Evolutionary conservation across 2,329 filamentous ascomycete genomes (phyloP).

Genomic region (Calycina herbarum): DNA sequence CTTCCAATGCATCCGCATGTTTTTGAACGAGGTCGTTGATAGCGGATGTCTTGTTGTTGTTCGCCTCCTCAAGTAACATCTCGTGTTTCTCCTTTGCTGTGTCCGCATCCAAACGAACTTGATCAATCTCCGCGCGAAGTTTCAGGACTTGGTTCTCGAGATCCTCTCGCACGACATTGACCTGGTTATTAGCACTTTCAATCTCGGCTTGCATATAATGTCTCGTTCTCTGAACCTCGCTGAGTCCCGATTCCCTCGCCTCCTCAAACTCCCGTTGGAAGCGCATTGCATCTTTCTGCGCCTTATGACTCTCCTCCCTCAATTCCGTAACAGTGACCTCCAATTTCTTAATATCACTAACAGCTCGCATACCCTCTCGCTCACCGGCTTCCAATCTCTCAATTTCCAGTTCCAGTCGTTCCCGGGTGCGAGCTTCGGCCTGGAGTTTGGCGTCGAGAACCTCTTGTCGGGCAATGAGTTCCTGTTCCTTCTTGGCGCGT

Average conservation of each 20-base stretch:
- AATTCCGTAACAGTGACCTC: conserved; percentile 57
- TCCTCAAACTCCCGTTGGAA: conserved; percentile 83
- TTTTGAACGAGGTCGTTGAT: conserved; percentile 53
- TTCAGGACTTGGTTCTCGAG: conserved; percentile 77
- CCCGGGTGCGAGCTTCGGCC: conserved; percentile 69
- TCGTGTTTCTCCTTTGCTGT: conserved; percentile 79
- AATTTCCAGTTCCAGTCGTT: conserved; percentile 66
- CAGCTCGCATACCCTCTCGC: conserved; percentile 63
- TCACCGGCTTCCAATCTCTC: conserved; percentile 65
- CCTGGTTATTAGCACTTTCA: conserved; percentile 79
- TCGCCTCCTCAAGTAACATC: conserved; percentile 79
- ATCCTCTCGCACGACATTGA: conserved; percentile 78
- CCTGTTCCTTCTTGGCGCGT: conserved; percentile 76
- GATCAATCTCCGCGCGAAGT: conserved; percentile 73
- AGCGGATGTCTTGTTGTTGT: conserved; percentile 63
- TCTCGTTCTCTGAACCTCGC: conserved; percentile 79
- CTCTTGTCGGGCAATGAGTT: conserved; percentile 75
- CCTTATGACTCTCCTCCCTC: conserved; percentile 63
- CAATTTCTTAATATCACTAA: conserved; percentile 61
- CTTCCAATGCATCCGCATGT: conserved; percentile 70
- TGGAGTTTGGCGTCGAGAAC: conserved; percentile 76
- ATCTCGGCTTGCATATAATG: conserved; percentile 78
- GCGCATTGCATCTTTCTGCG: conserved; percentile 45
- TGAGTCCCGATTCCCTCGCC: conserved; percentile 73
- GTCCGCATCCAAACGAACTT: conserved; percentile 75